A percentile compares a stretch with the other conserved stretches of the same genome.
Conservation (phyloP, 768 basidiomycete genomes). For the Naganishia onofrii region DNA sequence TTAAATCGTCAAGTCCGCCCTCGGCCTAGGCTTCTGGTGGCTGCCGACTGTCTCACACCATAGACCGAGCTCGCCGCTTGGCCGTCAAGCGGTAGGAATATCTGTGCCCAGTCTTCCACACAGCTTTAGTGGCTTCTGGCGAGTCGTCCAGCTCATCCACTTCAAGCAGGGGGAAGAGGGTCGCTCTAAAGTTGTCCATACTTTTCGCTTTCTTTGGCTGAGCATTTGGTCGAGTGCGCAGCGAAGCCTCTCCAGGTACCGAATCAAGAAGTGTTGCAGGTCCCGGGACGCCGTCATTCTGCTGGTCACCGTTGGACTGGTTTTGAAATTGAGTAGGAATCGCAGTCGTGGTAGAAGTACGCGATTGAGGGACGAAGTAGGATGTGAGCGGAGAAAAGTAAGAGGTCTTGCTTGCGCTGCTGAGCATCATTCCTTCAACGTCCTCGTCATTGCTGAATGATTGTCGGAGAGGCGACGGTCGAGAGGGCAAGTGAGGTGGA, state of each 20-base stretch:
- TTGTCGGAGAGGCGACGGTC: conserved; percentile 10
- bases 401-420: background rate
- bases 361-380: too few species aligned
- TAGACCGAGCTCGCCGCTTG: conserved; percentile 2
- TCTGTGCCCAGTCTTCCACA: background rate
- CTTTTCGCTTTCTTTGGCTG: conserved; percentile 1
- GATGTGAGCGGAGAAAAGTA: conserved; percentile 5
- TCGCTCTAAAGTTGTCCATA: conserved; percentile 1
- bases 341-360: background rate
- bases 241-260: background rate
- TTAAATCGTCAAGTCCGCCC: too few species aligned
- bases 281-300: background rate
- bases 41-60: background rate
- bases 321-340: background rate
- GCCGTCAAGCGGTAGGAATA: background rate
- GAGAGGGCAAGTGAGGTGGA: background rate
- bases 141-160: background rate
- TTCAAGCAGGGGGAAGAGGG: conserved; percentile 11
- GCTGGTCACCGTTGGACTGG: background rate
- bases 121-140: background rate
- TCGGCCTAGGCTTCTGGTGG: too few species aligned
- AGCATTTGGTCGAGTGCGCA: background rate
- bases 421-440: too few species aligned
- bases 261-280: background rate
- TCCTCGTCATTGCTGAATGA: conserved; percentile 1